These are phyloP conservation scores for Suaeda aralocaspica DNA, from an alignment of 148 eudicot genomes.

Conservation along the genomic window DNA sequence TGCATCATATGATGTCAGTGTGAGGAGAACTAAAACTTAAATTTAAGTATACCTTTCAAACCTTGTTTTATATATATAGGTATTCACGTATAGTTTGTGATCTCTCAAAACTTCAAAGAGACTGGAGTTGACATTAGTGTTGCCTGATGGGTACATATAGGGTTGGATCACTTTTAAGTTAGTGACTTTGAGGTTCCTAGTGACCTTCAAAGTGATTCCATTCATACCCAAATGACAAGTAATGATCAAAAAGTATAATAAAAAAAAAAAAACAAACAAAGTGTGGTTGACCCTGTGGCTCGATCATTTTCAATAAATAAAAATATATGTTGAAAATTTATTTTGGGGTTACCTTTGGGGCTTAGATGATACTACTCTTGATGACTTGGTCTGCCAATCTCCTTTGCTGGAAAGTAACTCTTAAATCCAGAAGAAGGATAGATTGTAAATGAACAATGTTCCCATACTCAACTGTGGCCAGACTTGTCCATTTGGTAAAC, in stretches of 20 bases:
- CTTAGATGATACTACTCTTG: no score
- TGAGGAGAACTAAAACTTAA: not conserved
- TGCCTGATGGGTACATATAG: not conserved
- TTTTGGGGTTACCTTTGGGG: no score
- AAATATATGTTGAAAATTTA: no score
- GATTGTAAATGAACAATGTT: no score
- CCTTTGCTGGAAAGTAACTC: no score
- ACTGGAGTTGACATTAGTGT: no score
- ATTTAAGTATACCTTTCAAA: not conserved
- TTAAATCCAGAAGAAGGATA: no score
- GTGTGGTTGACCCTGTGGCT: no score
- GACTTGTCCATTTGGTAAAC: no score
- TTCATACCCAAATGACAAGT: not conserved
- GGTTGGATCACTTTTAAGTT: not conserved
- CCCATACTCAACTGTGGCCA: no score
- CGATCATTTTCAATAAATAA: no score
- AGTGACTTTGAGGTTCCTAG: not conserved
- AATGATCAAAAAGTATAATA: not conserved
- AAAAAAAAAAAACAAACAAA: not conserved
- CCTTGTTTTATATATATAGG: not conserved
- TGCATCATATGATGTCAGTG: not conserved
- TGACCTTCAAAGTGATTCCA: not conserved
- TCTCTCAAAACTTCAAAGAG: not conserved
- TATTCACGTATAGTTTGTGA: not conserved
- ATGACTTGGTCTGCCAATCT: no score